Evolutionary conservation across 306 rosid species (phyloP).

Genomic region (Quercus suber): DNA sequence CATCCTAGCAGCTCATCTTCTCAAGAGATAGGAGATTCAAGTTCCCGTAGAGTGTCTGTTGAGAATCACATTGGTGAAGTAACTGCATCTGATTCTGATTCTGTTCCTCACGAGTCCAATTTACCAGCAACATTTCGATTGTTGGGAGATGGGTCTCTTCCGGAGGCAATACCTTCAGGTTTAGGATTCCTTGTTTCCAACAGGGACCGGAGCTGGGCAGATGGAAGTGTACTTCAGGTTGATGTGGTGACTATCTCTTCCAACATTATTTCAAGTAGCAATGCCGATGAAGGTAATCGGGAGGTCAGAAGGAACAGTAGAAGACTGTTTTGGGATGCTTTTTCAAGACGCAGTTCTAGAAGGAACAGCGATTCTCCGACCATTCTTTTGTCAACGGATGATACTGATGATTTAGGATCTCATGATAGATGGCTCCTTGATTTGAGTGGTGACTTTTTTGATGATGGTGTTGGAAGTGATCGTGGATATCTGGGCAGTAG

Average conservation of each 20-base stretch:
- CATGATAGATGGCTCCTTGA: constrained; percentile 92
- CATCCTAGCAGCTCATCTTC: constrained; percentile 51
- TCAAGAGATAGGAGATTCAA: constrained; percentile 40
- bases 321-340: constrained; percentile 87
- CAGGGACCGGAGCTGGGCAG: constrained; percentile 61
- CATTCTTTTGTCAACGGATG: constrained; percentile 61
- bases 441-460: constrained; percentile 67
- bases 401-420: constrained; percentile 57
- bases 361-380: constrained; percentile 78
- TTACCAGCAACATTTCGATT: constrained; percentile 42
- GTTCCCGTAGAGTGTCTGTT: constrained; percentile 37
- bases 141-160: constrained; percentile 51
- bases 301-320: constrained; percentile 81
- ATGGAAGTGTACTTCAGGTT: constrained; percentile 65
- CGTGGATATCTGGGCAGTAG: constrained; percentile 61
- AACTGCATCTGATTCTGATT: constrained; percentile 30
- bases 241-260: constrained; percentile 84
- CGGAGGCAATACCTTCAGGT: constrained; percentile 59
- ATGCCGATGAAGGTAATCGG: constrained; percentile 41
- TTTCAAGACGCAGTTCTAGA: constrained; percentile 82
- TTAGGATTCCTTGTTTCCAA: constrained; percentile 74
- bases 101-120: constrained; percentile 48
- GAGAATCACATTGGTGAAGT: constrained; percentile 40
- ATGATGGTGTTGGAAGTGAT: constrained; percentile 53
- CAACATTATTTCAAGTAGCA: constrained; percentile 55